phyloP scores from a whole-genome alignment of 306 rosid genomes.

The Cucurbita argyrosperma region DNA sequence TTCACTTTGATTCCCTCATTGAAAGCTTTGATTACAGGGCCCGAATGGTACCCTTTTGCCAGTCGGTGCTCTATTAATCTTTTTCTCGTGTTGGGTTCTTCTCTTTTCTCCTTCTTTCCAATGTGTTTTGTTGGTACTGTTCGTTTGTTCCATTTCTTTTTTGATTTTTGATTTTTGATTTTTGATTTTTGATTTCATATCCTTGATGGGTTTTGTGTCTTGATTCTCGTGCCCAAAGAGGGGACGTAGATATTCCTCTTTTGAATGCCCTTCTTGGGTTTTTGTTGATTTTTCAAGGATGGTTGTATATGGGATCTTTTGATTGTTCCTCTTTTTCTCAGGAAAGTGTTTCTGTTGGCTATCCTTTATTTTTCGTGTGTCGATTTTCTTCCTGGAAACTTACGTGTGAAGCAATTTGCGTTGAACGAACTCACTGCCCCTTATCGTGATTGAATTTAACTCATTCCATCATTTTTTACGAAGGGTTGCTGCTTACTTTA shows the following conservation, averaged over 20 bases:
- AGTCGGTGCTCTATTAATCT: neutral
- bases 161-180: neutral
- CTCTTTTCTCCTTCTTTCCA: neutral
- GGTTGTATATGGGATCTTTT: slow-evolving; percentile 11
- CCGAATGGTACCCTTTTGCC: neutral
- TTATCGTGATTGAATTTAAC: slow-evolving; percentile 47
- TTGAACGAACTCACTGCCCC: slow-evolving; percentile 14
- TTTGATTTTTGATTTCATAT: neutral
- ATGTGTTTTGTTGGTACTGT: neutral
- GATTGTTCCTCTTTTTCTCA: slow-evolving; percentile 17
- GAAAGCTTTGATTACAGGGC: neutral
- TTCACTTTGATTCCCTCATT: neutral
- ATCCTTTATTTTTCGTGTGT: slow-evolving; percentile 5
- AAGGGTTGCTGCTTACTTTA: neutral
- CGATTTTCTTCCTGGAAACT: slow-evolving; percentile 41
- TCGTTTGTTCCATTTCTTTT: neutral
- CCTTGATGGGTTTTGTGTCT: neutral
- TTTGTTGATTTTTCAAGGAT: slow-evolving; percentile 19
- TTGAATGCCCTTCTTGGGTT: slow-evolving; percentile 7
- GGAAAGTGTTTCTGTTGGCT: slow-evolving; percentile 2
- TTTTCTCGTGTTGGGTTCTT: neutral
- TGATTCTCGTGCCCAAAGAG: slow-evolving; percentile 5
- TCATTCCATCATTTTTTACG: neutral
- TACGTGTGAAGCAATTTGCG: slow-evolving; percentile 69
- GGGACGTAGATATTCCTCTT: neutral